phyloP scores from a whole-genome alignment of 768 basidiomycete genomes.

The Myochromella boudieri region DNA sequence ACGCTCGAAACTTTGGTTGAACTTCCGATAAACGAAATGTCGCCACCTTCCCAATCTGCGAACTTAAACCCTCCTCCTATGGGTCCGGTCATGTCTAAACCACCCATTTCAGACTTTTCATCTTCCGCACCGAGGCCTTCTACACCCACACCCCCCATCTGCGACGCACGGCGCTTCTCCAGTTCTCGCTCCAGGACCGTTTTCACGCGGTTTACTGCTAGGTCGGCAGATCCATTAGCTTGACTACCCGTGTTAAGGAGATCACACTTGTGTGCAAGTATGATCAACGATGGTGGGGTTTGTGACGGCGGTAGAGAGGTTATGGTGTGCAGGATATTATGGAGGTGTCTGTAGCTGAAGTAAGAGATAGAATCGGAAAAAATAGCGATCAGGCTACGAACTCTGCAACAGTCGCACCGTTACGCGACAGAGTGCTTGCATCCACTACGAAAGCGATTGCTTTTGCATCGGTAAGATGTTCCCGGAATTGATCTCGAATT shows the following conservation, averaged over 20 bases:
- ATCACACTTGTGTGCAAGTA: conserved; percentile 80
- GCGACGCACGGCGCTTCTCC: conserved; percentile 69
- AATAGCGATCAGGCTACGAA: conserved; percentile 37
- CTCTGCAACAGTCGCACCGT: conserved; percentile 77
- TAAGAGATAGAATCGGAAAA: background rate
- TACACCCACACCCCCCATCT: conserved; percentile 64
- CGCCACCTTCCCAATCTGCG: conserved; percentile 82
- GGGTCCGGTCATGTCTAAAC: conserved; percentile 64
- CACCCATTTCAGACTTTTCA: conserved; percentile 64
- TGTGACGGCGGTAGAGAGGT: conserved; percentile 74
- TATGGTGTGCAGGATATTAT: conserved; percentile 66
- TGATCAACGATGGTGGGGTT: conserved; percentile 54
- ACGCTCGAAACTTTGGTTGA: conserved; percentile 35
- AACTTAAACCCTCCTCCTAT: conserved; percentile 65
- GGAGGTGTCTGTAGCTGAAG: conserved; percentile 62
- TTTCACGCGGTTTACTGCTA: conserved; percentile 70
- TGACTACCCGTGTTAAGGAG: conserved; percentile 53
- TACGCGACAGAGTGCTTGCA: conserved; percentile 74
- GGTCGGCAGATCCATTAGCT: conserved; percentile 32
- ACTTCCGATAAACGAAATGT: conserved; percentile 66
- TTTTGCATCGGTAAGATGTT: conserved; percentile 61
- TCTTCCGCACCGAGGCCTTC: conserved; percentile 76
- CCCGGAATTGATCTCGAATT: conserved; percentile 70
- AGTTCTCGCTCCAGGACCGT: conserved; percentile 83
- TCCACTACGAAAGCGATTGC: conserved; percentile 80